phyloP scores from a whole-genome alignment of 208 protist genomes.

The Crithidia mellificae region DNA sequence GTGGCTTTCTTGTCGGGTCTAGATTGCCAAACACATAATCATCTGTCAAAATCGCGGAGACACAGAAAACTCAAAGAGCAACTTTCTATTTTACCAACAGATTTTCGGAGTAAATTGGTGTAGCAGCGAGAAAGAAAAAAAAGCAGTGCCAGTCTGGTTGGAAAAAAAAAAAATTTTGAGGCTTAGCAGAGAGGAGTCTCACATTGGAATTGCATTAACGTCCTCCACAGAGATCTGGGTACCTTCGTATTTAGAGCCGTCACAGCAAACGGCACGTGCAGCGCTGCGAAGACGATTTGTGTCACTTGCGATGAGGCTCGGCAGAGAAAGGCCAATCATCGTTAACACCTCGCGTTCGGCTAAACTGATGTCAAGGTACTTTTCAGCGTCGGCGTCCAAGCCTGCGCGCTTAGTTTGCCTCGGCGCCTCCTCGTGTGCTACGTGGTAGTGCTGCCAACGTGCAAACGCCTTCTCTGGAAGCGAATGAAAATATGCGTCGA shows the following conservation, averaged over 20 bases:
- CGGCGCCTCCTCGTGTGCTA: neutral
- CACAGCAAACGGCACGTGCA: neutral
- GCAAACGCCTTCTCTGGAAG: constrained; percentile 5
- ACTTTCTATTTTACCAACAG: no score
- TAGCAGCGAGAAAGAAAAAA: no score
- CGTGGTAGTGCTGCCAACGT: constrained; percentile 8
- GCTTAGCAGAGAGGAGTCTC: no score
- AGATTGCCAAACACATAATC: no score
- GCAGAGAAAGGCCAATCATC: constrained; percentile 10
- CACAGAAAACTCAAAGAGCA: no score
- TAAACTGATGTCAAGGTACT: neutral
- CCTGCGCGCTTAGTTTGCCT: neutral
- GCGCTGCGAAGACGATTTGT: neutral
- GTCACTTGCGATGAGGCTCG: neutral
- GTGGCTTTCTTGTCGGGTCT: no score
- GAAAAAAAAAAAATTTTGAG: no score
- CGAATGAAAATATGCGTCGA: neutral
- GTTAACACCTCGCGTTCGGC: constrained; percentile 24
- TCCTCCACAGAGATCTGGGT: neutral
- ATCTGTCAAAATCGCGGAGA: no score
- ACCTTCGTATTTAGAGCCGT: neutral
- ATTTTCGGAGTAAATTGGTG: no score
- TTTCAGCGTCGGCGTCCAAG: neutral
- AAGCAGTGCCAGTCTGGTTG: no score
- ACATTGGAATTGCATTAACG: constrained; percentile 10